Evolutionary conservation across 208 protist genomes (phyloP).

Genomic region (Histomonas meleagridis): DNA sequence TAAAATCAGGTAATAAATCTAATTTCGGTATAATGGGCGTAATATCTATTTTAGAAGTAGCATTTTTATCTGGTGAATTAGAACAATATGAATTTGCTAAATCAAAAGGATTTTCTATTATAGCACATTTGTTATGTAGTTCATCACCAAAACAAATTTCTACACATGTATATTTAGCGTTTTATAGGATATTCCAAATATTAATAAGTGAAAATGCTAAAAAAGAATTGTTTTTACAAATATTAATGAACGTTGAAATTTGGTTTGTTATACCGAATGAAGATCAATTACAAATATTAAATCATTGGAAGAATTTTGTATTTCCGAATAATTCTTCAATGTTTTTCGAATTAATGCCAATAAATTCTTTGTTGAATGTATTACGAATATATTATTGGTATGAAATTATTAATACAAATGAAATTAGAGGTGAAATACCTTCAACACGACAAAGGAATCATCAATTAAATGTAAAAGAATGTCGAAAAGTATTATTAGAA

Average conservation of each 20-base stretch:
- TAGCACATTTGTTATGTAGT: not conserved
- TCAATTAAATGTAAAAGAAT: not conserved
- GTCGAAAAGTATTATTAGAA: not conserved
- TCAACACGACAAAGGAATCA: not conserved
- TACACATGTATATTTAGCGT: not conserved
- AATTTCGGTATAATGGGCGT: not conserved
- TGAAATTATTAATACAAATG: not conserved
- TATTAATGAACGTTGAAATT: not conserved
- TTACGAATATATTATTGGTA: constrained; percentile 17
- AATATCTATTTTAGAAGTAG: not conserved
- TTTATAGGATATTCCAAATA: not conserved
- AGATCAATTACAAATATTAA: not conserved
- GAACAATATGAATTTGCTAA: not conserved
- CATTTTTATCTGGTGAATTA: not conserved
- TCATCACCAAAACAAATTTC: not conserved
- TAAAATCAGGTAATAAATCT: not conserved
- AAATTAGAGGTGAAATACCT: not conserved
- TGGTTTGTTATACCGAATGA: not conserved
- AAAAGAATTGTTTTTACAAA: not conserved
- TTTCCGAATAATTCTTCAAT: not conserved
- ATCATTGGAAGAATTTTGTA: not conserved
- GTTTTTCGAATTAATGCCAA: not conserved
- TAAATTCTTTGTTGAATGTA: not conserved
- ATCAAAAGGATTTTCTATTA: not conserved
- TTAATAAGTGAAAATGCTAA: not conserved